A percentile compares a stretch with the other conserved stretches of the same genome.
Conservation (phyloP, 148 eudicot species). For the Persicaria maculosa region DNA sequence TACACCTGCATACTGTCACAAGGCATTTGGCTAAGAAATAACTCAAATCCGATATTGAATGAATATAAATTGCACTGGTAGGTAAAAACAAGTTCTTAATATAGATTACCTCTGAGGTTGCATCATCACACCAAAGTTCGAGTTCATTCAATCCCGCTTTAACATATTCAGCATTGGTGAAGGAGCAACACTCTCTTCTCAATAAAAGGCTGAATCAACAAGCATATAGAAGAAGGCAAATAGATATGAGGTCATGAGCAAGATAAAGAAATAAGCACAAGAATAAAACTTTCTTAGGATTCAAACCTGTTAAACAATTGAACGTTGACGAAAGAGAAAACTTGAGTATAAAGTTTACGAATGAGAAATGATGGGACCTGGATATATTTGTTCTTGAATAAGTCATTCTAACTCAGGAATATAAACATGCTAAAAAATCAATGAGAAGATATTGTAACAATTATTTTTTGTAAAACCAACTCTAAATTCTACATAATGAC, state of each 20-base stretch:
- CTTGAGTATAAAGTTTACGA: conserved; percentile 75
- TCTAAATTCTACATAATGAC: no score
- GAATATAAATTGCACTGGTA: neutral
- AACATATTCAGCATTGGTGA: conserved; percentile 19
- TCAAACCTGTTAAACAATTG: conserved; percentile 85
- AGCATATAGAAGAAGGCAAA: neutral
- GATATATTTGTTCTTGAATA: neutral
- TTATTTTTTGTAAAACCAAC: no score
- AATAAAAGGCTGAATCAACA: conserved; percentile 5
- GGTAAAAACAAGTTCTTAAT: neutral
- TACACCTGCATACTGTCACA: conserved; percentile 64
- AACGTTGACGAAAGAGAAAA: conserved; percentile 83
- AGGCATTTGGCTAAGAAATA: conserved; percentile 14
- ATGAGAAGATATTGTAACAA: neutral
- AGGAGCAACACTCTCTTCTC: conserved; percentile 17
- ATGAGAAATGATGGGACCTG: conserved; percentile 88
- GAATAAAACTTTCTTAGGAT: neutral
- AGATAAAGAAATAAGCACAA: neutral
- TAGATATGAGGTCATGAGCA: neutral
- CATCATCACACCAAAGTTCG: conserved; percentile 14
- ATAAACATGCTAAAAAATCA: neutral
- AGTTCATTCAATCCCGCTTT: conserved; percentile 17
- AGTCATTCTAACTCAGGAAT: neutral
- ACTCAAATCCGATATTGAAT: neutral
- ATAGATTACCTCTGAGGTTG: conserved; percentile 25